Evolutionary conservation across 2,329 filamentous ascomycete genomes (phyloP).

Genomic region (Pseudogymnoascus sp.): DNA sequence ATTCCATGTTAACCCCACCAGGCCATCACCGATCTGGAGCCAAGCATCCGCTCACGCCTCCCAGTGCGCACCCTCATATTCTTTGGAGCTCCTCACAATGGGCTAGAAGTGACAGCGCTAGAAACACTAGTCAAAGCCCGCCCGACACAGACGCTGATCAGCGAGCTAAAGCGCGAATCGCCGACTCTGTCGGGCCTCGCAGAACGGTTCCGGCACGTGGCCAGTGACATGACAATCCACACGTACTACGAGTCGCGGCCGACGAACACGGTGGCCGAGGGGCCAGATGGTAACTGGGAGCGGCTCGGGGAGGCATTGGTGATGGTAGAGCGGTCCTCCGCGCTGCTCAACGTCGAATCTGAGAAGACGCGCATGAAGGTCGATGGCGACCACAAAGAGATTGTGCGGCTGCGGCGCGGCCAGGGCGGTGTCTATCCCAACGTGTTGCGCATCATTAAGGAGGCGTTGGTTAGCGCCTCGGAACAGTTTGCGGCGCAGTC

Average conservation of each 20-base stretch:
- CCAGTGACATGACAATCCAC: background rate
- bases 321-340: background rate
- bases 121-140: background rate
- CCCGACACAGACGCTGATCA: background rate
- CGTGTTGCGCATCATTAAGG: background rate
- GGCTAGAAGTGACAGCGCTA: background rate
- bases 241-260: background rate
- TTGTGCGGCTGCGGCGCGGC: background rate
- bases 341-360: background rate
- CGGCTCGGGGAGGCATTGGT: background rate
- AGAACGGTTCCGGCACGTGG: background rate
- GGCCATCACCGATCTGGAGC: background rate
- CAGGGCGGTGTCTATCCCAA: background rate
- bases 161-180: background rate
- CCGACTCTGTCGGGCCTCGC: background rate
- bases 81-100: background rate
- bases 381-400: background rate
- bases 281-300: background rate
- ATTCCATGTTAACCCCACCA: background rate
- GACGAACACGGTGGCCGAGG: background rate
- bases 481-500: background rate
- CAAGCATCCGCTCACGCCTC: background rate
- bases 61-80: slow-evolving; percentile 3
- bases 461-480: background rate
- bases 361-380: background rate